These are phyloP conservation scores for Rhodotorula sp. DNA, from an alignment of 1,284 basidiomycete species.

Conservation along the genomic window DNA sequence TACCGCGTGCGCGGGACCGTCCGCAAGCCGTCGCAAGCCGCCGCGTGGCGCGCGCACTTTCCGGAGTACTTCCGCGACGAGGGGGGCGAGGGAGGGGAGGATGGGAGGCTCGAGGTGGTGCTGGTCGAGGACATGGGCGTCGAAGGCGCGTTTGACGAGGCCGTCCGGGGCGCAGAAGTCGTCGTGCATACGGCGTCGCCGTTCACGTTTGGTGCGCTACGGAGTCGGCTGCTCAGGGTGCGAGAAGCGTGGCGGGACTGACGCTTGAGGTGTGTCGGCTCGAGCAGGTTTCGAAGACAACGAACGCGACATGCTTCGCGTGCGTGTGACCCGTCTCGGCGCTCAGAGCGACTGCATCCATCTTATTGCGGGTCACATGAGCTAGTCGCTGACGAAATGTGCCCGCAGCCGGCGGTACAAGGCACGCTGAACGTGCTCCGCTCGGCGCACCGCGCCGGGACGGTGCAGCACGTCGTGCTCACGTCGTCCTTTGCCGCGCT, in stretches of 20 bases:
- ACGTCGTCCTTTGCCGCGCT: conserved; percentile 64
- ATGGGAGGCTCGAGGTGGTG: conserved; percentile 21
- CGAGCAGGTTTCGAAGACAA: conserved; percentile 33
- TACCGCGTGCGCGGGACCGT: conserved; percentile 29
- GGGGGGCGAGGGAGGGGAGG: no score
- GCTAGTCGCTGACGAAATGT: neutral
- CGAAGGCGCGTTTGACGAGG: conserved; percentile 39
- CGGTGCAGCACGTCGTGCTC: conserved; percentile 65
- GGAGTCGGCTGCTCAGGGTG: neutral
- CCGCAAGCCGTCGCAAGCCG: conserved; percentile 26
- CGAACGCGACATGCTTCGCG: conserved; percentile 57
- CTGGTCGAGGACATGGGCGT: conserved; percentile 36
- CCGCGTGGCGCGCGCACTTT: conserved; percentile 22
- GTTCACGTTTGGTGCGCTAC: conserved; percentile 12
- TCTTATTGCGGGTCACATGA: neutral
- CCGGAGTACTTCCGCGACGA: neutral
- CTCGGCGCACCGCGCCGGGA: conserved; percentile 57
- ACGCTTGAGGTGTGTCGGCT: rapidly evolving
- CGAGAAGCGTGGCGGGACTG: no score
- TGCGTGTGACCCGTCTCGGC: neutral
- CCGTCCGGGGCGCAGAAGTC: conserved; percentile 25
- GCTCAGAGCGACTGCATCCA: no score
- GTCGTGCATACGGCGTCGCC: conserved; percentile 25
- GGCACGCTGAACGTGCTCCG: conserved; percentile 64
- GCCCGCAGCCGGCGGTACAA: conserved; percentile 59